Percentiles rank a stretch among this genome's conserved stretches.
Conservation (phyloP, 1,284 basidiomycete species). For the Pseudozyma hubeiensis region DNA sequence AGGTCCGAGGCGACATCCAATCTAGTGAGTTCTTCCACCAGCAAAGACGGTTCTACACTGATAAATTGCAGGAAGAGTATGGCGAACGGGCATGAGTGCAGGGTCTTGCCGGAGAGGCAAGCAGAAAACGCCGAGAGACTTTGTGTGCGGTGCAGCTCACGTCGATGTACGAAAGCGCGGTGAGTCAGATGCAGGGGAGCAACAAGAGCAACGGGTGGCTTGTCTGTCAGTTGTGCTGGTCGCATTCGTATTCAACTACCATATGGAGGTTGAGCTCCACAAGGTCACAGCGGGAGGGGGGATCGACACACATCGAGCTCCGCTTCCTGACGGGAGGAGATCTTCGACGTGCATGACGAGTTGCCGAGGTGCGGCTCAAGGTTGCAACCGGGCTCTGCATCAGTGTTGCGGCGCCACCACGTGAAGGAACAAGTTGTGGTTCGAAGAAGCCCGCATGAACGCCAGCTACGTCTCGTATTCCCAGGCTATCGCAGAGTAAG, state of each 20-base stretch:
- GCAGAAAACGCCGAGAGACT: conserved; percentile 8
- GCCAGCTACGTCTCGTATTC: background rate
- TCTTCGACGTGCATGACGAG: conserved; percentile 11
- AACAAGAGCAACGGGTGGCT: background rate
- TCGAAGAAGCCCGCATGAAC: too few relatives aligned
- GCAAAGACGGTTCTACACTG: too few relatives aligned
- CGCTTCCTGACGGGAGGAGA: conserved; percentile 1
- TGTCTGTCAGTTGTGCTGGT: background rate
- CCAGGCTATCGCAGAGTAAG: background rate
- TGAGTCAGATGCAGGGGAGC: background rate
- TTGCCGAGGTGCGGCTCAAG: conserved; percentile 4
- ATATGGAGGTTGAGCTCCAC: too few relatives aligned
- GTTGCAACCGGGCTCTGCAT: background rate
- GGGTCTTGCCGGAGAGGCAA: conserved; percentile 12
- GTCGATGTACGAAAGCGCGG: background rate
- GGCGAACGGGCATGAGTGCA: conserved; percentile 9
- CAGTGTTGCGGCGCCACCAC: background rate
- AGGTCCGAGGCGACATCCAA: background rate
- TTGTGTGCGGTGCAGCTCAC: background rate
- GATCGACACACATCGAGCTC: background rate
- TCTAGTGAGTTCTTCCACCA: background rate
- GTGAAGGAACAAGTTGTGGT: background rate
- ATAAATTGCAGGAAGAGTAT: background rate
- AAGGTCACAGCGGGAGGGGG: background rate
- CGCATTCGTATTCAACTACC: too few relatives aligned